Evolutionary conservation across 352 stramenopile genomes (phyloP), one percentile per base, ranked within the genome.

Genomic region (Vaucheria bursata): DNA sequence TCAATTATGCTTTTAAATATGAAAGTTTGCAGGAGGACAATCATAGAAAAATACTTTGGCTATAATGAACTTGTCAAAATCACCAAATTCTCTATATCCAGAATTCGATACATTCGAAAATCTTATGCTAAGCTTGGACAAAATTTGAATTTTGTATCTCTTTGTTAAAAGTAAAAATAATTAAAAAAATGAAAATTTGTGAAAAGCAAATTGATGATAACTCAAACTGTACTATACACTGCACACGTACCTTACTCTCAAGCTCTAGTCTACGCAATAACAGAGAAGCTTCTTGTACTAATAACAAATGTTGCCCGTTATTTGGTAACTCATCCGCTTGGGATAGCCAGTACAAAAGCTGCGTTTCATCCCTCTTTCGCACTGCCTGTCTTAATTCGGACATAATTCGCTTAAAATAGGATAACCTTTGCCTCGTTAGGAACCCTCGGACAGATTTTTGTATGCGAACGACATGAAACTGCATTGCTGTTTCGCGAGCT

Each of bases 311-410:
- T 4, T 73, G 67, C 29, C 86, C 86, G 40, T 85, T 74, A 53
- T 80, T 85, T 31, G 87, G 87, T 5, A 90, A 82, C 70, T 87
- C 85, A 72, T 77, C 79, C 39, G 77, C 77, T 71, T 82, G 77
- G 6, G 37, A 64, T 25, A 82, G 69, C 77, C 77, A 82, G 71
- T 82, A 74, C 8, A 45, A 53, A 6, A 79, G 73, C 1, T 79
- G 38, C 25, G 53, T 69, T 31, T 86, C 80, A 65, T 78, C 74
- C 35, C 78, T 69, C 77, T 66, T 75, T 8, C 80, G 50, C 8
- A 86, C 74, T 67, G 80, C 82, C 12, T 50, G 75, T 52, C 78
- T 73, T 33, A 86, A 74, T 31, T 75, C 69, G 25, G 78, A 49
- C 31, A 83, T 74, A 5, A 85, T 73, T 68, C 77, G 74, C 71